Evolutionary conservation across 2,329 filamentous ascomycete genomes (phyloP).

Genomic region (Cladophialophora yegresii): DNA sequence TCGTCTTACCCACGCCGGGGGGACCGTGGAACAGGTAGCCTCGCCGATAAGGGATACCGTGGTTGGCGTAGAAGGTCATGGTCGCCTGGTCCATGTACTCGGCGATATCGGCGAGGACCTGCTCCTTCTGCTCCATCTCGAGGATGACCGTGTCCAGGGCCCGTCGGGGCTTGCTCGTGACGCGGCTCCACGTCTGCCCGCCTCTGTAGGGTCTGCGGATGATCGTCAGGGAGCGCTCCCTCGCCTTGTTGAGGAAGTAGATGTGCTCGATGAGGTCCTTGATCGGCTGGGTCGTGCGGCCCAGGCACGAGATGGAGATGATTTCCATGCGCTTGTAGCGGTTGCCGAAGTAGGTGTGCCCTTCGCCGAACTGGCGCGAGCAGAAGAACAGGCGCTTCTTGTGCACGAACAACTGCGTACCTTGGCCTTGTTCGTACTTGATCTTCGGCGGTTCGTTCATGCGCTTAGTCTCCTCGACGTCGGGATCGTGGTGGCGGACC

Average conservation of each 20-base stretch:
- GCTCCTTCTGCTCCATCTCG: conserved; percentile 30
- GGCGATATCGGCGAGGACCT: conserved; percentile 31
- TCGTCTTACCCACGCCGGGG: conserved; percentile 73
- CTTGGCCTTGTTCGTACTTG: conserved; percentile 36
- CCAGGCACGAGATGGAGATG: conserved; percentile 32
- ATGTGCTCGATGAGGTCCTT: conserved; percentile 34
- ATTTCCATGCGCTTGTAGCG: conserved; percentile 34
- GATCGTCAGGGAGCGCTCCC: conserved; percentile 34
- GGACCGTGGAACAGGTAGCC: conserved; percentile 79
- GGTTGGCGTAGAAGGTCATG: conserved; percentile 37
- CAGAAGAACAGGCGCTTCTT: conserved; percentile 32
- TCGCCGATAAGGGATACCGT: conserved; percentile 69
- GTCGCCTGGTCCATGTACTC: conserved; percentile 37
- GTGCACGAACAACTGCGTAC: conserved; percentile 35
- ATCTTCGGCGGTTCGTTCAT: conserved; percentile 33
- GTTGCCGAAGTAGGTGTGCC: conserved; percentile 34
- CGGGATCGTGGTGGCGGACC: conserved; percentile 31
- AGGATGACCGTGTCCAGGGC: conserved; percentile 36
- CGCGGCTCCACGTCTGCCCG: conserved; percentile 34
- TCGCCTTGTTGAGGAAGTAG: conserved; percentile 35
- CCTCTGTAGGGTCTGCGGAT: conserved; percentile 34
- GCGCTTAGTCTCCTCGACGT: conserved; percentile 32
- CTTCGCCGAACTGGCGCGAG: conserved; percentile 30
- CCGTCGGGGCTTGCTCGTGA: conserved; percentile 33
- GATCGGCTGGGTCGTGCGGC: conserved; percentile 33